These are phyloP conservation scores for Eucalyptus tenuipes DNA, from an alignment of 345 rosid species.

Conservation along the genomic window DNA sequence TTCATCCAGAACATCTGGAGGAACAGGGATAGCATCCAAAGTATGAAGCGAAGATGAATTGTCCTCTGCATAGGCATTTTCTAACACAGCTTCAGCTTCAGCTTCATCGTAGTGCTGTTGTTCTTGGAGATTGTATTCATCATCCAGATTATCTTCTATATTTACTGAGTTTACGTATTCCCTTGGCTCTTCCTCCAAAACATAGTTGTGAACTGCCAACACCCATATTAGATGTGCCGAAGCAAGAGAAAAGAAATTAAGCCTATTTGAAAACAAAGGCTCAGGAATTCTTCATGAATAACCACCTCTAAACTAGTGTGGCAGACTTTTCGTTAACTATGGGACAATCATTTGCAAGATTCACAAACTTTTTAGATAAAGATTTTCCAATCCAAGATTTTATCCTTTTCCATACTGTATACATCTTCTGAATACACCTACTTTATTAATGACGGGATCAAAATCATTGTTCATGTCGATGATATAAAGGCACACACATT, in stretches of 20 bases:
- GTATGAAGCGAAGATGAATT: slow-evolving; percentile 16
- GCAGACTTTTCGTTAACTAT: neutral
- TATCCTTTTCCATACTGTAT: neutral
- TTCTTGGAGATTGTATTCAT: slow-evolving; percentile 27
- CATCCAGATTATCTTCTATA: slow-evolving; percentile 30
- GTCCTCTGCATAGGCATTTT: slow-evolving; percentile 56
- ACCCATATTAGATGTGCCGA: neutral
- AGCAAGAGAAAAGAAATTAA: neutral
- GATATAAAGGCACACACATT: neutral
- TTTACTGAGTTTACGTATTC: slow-evolving; percentile 54
- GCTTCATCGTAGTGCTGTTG: slow-evolving; percentile 48
- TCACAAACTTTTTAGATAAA: neutral
- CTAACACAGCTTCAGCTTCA: slow-evolving; percentile 45
- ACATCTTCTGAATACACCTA: neutral
- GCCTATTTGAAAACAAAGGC: neutral
- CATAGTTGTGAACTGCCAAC: slow-evolving; percentile 52
- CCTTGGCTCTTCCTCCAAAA: slow-evolving; percentile 69
- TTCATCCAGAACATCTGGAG: slow-evolving; percentile 40
- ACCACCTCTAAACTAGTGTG: neutral
- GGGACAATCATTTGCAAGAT: neutral
- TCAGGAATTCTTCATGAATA: neutral
- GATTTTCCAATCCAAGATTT: neutral
- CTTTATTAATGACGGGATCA: neutral
- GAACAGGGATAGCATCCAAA: slow-evolving; percentile 30
- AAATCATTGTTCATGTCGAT: neutral